phyloP scores from a whole-genome alignment of 371 early-diverging fungal species.

The Rhizopus delemar region DNA sequence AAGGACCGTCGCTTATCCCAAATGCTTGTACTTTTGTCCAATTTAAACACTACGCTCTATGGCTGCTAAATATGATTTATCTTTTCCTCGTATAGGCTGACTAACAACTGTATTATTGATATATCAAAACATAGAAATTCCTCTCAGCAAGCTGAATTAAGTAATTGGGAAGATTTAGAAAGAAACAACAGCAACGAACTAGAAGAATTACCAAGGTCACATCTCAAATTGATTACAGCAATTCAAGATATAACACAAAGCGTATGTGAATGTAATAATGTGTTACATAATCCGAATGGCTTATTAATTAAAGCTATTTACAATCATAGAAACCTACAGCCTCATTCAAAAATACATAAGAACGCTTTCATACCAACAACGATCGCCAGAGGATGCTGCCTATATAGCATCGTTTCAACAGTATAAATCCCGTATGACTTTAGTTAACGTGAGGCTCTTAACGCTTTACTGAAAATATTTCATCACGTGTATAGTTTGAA shows the following conservation, averaged over 20 bases:
- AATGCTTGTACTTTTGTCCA: too few species aligned
- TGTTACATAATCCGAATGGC: too few species aligned
- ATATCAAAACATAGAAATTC: conserved; percentile 7
- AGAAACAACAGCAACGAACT: too few species aligned
- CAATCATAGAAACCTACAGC: neutral
- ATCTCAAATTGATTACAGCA: too few species aligned
- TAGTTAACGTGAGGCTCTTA: neutral
- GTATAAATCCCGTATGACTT: neutral
- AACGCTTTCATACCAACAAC: neutral
- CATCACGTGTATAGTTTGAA: conserved; percentile 5
- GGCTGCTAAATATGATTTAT: too few species aligned
- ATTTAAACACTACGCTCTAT: too few species aligned
- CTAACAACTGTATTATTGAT: conserved; percentile 2
- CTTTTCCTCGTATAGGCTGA: neutral
- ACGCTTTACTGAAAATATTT: neutral
- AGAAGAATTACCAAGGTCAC: too few species aligned
- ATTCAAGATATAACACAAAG: too few species aligned
- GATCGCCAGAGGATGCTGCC: conserved; percentile 4
- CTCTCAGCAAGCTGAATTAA: neutral
- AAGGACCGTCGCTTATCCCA: too few species aligned
- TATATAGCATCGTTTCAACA: neutral
- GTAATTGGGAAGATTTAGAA: neutral
- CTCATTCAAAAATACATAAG: neutral
- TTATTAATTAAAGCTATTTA: too few species aligned
- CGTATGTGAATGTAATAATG: too few species aligned